Base-by-base conservation (phyloP, 2,329 filamentous ascomycete genomes). In the Lecanicillium sp. region DNA sequence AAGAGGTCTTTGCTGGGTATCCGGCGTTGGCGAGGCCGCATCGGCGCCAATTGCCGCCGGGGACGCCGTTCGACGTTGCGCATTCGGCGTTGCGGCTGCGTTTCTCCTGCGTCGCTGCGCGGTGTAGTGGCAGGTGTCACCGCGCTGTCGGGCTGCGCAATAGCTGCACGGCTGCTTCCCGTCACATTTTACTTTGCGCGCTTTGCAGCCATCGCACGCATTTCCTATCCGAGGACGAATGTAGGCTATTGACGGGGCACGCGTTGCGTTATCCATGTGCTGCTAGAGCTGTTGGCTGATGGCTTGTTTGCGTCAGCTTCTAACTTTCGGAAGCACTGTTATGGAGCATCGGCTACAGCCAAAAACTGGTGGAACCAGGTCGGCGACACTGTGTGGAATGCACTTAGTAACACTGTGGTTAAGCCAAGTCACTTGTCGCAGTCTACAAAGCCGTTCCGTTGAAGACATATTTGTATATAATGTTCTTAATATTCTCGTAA, bases 151-250 rank as follows among this genome's bases (percentile, higher is more conserved):
- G 2, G 67, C 61, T 10, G 64, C 64, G 52, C 75, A 79, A 55
- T 76, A 76, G 32, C 65, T 64, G 57, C 75, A 79, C 1, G 75
- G 75, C n/a, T 66, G 55, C n/a, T 67, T 66, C 2, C 75, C 75
- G 52, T 77, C 74, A 57, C 75, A 79, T 60, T 75, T 77, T 33
- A 78, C 72, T 66, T 78, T 78, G 47, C 73, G 69, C 10, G 69
- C 65, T 55, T 78, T 78, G 64, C 75, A 78, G 3, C 68, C 67
- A 52, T 78, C 74, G 59, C 75, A 78, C 36, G 75, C 75, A 52
- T 77, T 77, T 49, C 72, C 65, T 36, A 77, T 70, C 51, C 75
- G 74, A 48, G 61, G 66, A 48, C 66, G 67, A 51, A 68, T 61
- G 54, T 54, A 44, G 21, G 46, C 44, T 36, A 37, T 43, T n/a